A percentile compares a stretch with the other conserved stretches of the same genome.
These are phyloP conservation scores for Schizonepeta tenuifolia DNA, from an alignment of 257 asterid species.

Conservation along the genomic window DNA sequence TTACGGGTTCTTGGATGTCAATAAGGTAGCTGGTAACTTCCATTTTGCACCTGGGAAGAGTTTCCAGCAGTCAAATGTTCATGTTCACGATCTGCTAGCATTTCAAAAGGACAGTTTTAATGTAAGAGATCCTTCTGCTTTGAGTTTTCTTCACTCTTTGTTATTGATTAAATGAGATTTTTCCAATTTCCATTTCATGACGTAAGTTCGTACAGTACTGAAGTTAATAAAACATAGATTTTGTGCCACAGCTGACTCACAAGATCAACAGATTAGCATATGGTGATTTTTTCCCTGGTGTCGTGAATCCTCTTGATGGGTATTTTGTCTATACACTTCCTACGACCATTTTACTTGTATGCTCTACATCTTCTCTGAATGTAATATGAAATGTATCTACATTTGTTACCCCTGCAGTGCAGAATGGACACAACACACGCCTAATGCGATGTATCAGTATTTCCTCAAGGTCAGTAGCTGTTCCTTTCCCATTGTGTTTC, in stretches of 20 bases:
- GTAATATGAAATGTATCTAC: conserved; percentile 10
- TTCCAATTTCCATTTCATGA: conserved; percentile 7
- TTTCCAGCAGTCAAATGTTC: conserved; percentile 87
- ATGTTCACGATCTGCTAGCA: conserved; percentile 84
- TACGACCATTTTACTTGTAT: conserved; percentile 14
- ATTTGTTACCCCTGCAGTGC: conserved; percentile 58
- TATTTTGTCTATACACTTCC: conserved; percentile 40
- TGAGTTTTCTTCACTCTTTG: conserved; percentile 12
- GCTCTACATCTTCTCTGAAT: conserved; percentile 19
- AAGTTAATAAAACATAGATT: conserved; percentile 28
- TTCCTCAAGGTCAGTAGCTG: conserved; percentile 75
- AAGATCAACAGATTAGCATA: conserved; percentile 81
- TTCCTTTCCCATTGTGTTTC: background rate
- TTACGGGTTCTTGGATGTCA: conserved; percentile 92
- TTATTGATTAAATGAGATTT: background rate
- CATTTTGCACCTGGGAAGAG: conserved; percentile 99
- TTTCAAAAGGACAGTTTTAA: conserved; percentile 97
- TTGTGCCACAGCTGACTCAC: conserved; percentile 75
- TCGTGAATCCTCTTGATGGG: conserved; percentile 97
- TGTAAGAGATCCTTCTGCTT: conserved; percentile 55
- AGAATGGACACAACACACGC: conserved; percentile 76
- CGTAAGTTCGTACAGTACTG: conserved; percentile 10
- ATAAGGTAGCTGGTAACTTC: conserved; percentile 94
- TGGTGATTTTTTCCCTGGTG: conserved; percentile 96
- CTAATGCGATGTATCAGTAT: conserved; percentile 92